phyloP scores from a whole-genome alignment of 2,329 filamentous ascomycete genomes.

The Cladophialophora carrionii region DNA sequence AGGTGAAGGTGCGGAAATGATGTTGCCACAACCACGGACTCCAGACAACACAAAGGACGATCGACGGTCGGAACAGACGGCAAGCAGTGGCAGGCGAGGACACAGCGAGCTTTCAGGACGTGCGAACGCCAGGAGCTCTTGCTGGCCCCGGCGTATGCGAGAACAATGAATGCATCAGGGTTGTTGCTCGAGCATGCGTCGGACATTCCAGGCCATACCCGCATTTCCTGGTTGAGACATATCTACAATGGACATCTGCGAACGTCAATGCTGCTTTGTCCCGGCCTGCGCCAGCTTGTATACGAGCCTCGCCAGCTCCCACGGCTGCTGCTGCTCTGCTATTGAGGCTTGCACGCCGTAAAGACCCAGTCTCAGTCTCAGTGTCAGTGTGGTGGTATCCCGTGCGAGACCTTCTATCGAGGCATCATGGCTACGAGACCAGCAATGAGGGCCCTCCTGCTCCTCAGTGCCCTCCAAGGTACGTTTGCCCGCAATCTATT shows the following conservation, averaged over 20 bases:
- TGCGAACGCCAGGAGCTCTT: neutral
- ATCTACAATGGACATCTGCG: constrained; percentile 11
- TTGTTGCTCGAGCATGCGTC: constrained; percentile 1
- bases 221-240: constrained; percentile 9
- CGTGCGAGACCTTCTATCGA: neutral
- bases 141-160: neutral
- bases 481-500: constrained; percentile 16
- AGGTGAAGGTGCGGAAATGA: neutral
- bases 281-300: neutral
- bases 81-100: neutral
- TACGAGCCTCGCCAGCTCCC: constrained; percentile 1
- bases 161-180: constrained; percentile 6
- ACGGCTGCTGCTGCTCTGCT: neutral
- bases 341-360: neutral
- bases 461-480: constrained; percentile 13
- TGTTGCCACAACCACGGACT: neutral
- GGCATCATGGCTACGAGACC: constrained; percentile 11
- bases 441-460: neutral
- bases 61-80: neutral
- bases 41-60: too few relatives aligned
- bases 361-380: neutral
- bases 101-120: neutral
- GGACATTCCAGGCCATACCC: constrained; percentile 21
- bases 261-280: constrained; percentile 16
- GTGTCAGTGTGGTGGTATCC: too few relatives aligned